Conservation (phyloP, 2,329 filamentous ascomycete species). For the Cladobotryum mycophilum region DNA sequence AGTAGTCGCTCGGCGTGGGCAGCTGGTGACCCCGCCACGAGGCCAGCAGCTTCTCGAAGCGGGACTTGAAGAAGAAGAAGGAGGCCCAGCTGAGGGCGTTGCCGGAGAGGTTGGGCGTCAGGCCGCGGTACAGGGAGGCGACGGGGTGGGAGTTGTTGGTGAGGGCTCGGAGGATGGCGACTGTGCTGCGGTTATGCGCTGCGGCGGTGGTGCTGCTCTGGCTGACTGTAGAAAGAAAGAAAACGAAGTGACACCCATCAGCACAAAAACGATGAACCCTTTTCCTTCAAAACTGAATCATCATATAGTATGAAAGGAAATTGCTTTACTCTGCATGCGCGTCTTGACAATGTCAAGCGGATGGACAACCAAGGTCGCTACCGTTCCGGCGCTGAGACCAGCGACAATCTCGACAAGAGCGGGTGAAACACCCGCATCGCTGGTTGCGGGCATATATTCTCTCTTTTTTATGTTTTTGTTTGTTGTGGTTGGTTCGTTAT, state of each 20-base stretch:
- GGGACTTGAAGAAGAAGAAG: slow-evolving; percentile 76
- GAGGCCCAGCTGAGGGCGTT: slow-evolving; percentile 87
- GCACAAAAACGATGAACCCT: background rate
- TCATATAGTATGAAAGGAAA: background rate
- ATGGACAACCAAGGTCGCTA: slow-evolving; percentile 81
- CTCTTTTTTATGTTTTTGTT: background rate
- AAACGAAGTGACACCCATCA: background rate
- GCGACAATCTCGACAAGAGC: slow-evolving; percentile 81
- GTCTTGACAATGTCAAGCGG: slow-evolving; percentile 96
- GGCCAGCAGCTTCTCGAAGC: slow-evolving; percentile 43
- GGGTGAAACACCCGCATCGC: slow-evolving; percentile 60
- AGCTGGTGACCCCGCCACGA: slow-evolving; percentile 14
- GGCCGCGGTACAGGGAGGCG: slow-evolving; percentile 75
- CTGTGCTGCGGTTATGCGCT: slow-evolving; percentile 39
- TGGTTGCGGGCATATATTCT: slow-evolving; percentile 40
- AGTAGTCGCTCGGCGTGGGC: slow-evolving; percentile 62
- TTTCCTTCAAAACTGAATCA: no score
- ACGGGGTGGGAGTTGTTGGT: slow-evolving; percentile 48
- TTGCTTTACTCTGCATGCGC: slow-evolving; percentile 70
- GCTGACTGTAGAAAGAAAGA: no score
- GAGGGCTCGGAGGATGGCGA: slow-evolving; percentile 47
- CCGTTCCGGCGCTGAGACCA: slow-evolving; percentile 80
- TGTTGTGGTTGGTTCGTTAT: background rate
- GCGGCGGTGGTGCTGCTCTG: slow-evolving; percentile 36
- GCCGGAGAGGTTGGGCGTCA: slow-evolving; percentile 84